These are phyloP conservation scores for Fraxinus quadrangulata DNA, from an alignment of 257 asterid genomes.

Conservation along the genomic window DNA sequence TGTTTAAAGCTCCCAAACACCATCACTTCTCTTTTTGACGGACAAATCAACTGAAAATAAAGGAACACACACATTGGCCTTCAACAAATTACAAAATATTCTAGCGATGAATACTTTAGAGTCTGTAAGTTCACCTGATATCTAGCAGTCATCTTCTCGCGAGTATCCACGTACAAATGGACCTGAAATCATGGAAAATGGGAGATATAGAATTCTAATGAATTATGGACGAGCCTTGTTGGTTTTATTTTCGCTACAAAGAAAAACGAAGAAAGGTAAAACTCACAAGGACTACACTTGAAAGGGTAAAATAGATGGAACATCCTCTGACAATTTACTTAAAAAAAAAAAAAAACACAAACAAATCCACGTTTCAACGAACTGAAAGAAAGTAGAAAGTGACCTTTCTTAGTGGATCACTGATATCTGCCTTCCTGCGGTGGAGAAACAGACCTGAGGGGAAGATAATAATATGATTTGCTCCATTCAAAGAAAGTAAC, in stretches of 20 bases:
- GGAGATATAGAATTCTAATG: conserved; percentile 3
- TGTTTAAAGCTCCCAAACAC: conserved; percentile 94
- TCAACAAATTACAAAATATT: conserved; percentile 6
- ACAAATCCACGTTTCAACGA: neutral
- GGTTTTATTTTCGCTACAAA: neutral
- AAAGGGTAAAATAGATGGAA: neutral
- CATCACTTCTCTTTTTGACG: conserved; percentile 96
- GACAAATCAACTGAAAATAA: conserved; percentile 75
- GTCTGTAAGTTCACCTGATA: conserved; percentile 64
- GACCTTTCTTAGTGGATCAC: conserved; percentile 81
- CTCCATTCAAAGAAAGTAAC: conserved; percentile 7
- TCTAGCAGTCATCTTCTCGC: conserved; percentile 96
- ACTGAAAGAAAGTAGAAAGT: conserved; percentile 15
- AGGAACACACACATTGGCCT: neutral
- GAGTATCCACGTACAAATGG: conserved; percentile 74
- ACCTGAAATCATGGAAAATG: conserved; percentile 54
- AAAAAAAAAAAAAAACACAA: neutral
- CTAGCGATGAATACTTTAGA: conserved; percentile 15
- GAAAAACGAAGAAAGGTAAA: neutral
- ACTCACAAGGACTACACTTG: neutral
- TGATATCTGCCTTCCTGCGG: conserved; percentile 89
- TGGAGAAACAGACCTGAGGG: conserved; percentile 89
- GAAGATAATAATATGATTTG: conserved; percentile 23
- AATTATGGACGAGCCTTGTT: neutral
- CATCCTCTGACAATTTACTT: neutral